Evolutionary conservation across 768 basidiomycete species (phyloP).

Genomic region (Lentinus brumalis): DNA sequence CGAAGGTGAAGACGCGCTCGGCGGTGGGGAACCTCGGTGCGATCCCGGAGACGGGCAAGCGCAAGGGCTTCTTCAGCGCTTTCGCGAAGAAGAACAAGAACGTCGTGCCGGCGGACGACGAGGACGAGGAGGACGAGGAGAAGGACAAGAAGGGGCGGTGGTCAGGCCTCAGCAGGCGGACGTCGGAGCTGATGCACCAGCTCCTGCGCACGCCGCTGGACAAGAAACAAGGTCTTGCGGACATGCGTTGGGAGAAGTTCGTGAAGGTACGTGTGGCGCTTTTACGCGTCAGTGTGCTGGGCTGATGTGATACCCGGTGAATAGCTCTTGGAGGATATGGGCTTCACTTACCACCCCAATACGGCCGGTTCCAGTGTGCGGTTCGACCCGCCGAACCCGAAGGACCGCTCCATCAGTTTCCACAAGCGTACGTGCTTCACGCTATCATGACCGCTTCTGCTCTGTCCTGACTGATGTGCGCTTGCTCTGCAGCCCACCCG

Average conservation of each 20-base stretch:
- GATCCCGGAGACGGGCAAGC: conserved; percentile 39
- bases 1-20: conserved; percentile 72
- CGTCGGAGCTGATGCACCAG: conserved; percentile 62
- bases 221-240: conserved; percentile 51
- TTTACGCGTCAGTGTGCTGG: not conserved
- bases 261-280: conserved; percentile 51
- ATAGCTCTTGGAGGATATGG: conserved; percentile 79
- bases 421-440: conserved; percentile 60
- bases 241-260: conserved; percentile 83
- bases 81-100: conserved; percentile 42
- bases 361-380: conserved; percentile 84
- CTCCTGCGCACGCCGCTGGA: conserved; percentile 58
- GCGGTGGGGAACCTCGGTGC: conserved; percentile 45
- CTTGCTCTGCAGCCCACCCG: conserved; percentile 59
- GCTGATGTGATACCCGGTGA: not conserved
- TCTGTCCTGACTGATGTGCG: not conserved
- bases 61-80: conserved; percentile 54
- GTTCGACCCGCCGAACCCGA: conserved; percentile 69
- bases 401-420: conserved; percentile 63
- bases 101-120: conserved; percentile 38
- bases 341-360: conserved; percentile 70
- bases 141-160: conserved; percentile 47
- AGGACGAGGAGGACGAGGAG: conserved; percentile 40
- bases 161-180: conserved; percentile 62
- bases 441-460: not conserved